phyloP scores from a whole-genome alignment of 768 basidiomycete genomes.

The Hemileccinum rubropunctum region DNA sequence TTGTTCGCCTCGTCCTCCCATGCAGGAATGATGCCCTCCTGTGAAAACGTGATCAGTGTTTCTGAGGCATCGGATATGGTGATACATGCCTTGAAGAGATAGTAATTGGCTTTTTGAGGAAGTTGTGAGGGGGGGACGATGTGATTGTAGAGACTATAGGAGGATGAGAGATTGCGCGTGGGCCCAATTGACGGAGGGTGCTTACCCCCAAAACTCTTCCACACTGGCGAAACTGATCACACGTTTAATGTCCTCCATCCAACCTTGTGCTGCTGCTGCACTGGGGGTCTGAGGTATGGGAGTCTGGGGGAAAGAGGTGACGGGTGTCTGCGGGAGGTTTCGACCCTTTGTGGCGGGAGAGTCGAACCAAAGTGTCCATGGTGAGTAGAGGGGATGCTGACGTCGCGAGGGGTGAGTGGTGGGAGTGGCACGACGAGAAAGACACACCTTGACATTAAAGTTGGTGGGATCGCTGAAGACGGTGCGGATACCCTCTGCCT shows the following conservation, averaged over 20 bases:
- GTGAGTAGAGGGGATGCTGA: slow-evolving; percentile 90
- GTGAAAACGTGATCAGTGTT: slow-evolving; percentile 8
- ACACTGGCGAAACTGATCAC: slow-evolving; percentile 96
- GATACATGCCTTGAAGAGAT: slow-evolving; percentile 86
- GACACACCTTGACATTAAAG: slow-evolving; percentile 91
- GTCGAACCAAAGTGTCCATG: slow-evolving; percentile 99
- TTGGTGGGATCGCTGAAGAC: slow-evolving; percentile 91
- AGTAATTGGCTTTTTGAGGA: slow-evolving; percentile 98
- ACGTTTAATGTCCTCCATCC: slow-evolving; percentile 99
- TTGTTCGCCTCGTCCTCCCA: slow-evolving; percentile 99
- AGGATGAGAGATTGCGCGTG: slow-evolving; percentile 4
- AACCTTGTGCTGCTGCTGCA: slow-evolving; percentile 73
- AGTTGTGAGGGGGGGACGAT: slow-evolving; percentile 93
- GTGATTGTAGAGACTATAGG: slow-evolving; percentile 86
- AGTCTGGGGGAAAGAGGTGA: slow-evolving; percentile 74
- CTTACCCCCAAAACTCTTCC: slow-evolving; percentile 99
- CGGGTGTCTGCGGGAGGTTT: slow-evolving; percentile 81
- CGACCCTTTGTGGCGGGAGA: slow-evolving; percentile 89
- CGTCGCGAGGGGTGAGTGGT: slow-evolving; percentile 2
- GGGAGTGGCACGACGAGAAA: not conserved
- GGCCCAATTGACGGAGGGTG: slow-evolving; percentile 10
- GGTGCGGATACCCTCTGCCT: slow-evolving; percentile 82
- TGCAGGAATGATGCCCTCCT: slow-evolving; percentile 96
- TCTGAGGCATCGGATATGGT: not conserved
- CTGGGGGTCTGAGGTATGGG: slow-evolving; percentile 73